Evolutionary conservation across 139 green algal species (phyloP).

Genomic region (Microglena sp.): DNA sequence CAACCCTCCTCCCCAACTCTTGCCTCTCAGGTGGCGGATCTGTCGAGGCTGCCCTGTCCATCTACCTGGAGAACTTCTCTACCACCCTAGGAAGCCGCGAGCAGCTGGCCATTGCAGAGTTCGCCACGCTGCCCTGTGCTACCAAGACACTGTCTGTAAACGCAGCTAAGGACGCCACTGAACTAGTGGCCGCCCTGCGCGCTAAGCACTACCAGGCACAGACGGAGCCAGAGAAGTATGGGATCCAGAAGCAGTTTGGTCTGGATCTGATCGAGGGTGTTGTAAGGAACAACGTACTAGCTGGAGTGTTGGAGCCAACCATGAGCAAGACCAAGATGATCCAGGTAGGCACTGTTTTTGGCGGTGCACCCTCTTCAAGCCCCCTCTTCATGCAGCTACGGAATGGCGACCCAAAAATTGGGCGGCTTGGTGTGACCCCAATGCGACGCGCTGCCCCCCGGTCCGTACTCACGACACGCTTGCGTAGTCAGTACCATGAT

Average conservation of each 20-base stretch:
- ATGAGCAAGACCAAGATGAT: conserved; percentile 95
- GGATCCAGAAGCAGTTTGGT: conserved; percentile 45
- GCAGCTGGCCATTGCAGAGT: conserved; percentile 94
- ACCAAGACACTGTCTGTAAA: too few species aligned
- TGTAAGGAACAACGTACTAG: conserved; percentile 83
- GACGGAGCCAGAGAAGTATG: conserved; percentile 29
- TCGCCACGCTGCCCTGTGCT: conserved; percentile 59
- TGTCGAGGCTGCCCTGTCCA: conserved; percentile 86
- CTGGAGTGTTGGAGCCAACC: conserved; percentile 90
- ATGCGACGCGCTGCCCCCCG: too few species aligned
- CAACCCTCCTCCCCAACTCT: too few species aligned
- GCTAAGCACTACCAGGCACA: conserved; percentile 86
- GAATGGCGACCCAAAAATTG: too few species aligned
- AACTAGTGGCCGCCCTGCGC: conserved; percentile 84
- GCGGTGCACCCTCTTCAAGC: too few species aligned
- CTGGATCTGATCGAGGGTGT: conserved; percentile 72
- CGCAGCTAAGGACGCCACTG: conserved; percentile 51
- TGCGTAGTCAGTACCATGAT: too few species aligned
- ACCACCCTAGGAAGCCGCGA: conserved; percentile 88
- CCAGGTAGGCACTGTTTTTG: too few species aligned
- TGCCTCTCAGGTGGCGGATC: conserved; percentile 84
- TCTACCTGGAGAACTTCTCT: conserved; percentile 93
- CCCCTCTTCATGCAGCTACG: too few species aligned
- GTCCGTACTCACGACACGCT: too few species aligned
- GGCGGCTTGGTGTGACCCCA: too few species aligned